Evolutionary conservation across 2,329 filamentous ascomycete genomes (phyloP).

Genomic region (Trichoderma aggressivum): DNA sequence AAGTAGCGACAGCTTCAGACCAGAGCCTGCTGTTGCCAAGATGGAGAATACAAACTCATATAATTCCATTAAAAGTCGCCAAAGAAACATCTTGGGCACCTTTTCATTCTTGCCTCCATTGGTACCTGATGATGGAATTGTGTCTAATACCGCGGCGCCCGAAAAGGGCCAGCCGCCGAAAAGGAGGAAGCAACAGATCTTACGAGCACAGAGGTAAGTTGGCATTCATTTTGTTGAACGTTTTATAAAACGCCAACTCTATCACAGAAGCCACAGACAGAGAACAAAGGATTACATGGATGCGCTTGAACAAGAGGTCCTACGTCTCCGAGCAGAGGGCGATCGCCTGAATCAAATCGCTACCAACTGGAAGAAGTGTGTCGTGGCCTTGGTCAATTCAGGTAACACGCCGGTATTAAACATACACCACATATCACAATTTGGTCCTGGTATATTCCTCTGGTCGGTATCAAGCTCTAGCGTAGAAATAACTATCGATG

Average conservation of each 20-base stretch:
- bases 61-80: constrained; percentile 5
- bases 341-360: constrained; percentile 1
- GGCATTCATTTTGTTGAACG: background rate
- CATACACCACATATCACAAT: background rate
- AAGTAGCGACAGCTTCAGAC: background rate
- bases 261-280: background rate
- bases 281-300: constrained; percentile 13
- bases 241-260: background rate
- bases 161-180: constrained; percentile 8
- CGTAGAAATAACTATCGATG: background rate
- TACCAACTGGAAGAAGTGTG: constrained; percentile 8
- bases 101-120: constrained; percentile 2
- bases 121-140: background rate
- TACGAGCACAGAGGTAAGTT: constrained; percentile 6
- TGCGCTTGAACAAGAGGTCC: constrained; percentile 3
- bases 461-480: background rate
- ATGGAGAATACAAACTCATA: constrained; percentile 5
- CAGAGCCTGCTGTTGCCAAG: background rate
- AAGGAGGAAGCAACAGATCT: constrained; percentile 4
- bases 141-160: background rate
- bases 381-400: background rate
- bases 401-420: background rate
- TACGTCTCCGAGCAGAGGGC: constrained; percentile 7
- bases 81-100: constrained; percentile 4
- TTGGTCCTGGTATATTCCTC: background rate